These are phyloP conservation scores for Trichoderma sp. DNA, from an alignment of 2,329 filamentous ascomycete genomes.

Conservation along the genomic window DNA sequence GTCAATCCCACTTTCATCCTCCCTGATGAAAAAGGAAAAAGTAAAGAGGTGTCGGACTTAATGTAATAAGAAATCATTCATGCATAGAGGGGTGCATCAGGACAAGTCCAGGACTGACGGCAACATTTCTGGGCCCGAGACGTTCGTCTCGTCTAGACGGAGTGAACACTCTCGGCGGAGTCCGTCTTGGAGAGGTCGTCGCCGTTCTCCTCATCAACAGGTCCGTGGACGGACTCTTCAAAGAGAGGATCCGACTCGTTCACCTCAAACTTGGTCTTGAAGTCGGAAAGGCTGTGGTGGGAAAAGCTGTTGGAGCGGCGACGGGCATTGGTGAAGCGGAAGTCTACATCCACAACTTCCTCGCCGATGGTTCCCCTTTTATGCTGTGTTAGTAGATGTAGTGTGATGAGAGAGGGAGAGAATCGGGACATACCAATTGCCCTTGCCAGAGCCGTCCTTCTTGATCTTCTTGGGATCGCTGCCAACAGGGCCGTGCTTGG, in stretches of 20 bases:
- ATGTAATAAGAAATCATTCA: conserved; percentile 31
- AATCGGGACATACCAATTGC: conserved; percentile 77
- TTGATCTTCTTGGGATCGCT: conserved; percentile 90
- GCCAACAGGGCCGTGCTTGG: conserved; percentile 79
- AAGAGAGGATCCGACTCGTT: conserved; percentile 89
- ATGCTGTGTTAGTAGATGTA: not conserved
- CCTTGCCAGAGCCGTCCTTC: conserved; percentile 91
- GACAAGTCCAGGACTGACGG: conserved; percentile 31
- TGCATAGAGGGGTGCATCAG: conserved; percentile 1
- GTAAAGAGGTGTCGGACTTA: conserved; percentile 2
- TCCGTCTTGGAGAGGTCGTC: conserved; percentile 60
- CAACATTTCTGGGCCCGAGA: conserved; percentile 26
- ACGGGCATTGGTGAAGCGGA: conserved; percentile 81
- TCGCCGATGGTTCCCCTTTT: conserved; percentile 79
- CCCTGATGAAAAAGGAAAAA: not conserved
- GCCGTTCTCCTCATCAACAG: conserved; percentile 57
- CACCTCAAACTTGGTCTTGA: conserved; percentile 97
- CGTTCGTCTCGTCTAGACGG: conserved; percentile 42
- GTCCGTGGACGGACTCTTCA: conserved; percentile 80
- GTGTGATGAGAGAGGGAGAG: not conserved
- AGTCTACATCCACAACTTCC: conserved; percentile 80
- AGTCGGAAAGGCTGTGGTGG: conserved; percentile 68
- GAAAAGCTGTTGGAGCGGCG: conserved; percentile 89
- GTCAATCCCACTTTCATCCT: conserved; percentile 18
- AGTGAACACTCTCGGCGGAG: conserved; percentile 62